Evolutionary conservation across 1,284 basidiomycete genomes (phyloP), one percentile per base, ranked within the genome.

Genomic region (Tilletia caries): DNA sequence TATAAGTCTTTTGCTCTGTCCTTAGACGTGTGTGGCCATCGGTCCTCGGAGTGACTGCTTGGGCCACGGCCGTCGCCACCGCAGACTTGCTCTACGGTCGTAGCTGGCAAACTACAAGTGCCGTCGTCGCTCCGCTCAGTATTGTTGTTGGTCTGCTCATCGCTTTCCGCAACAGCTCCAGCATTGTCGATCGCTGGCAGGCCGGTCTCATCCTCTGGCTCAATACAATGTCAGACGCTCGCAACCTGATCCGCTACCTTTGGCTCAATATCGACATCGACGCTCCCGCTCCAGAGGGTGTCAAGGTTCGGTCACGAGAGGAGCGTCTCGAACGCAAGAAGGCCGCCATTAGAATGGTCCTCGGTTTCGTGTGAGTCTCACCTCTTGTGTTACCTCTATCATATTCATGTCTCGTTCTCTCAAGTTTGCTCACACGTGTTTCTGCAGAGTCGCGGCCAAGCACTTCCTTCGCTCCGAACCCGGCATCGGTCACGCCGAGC

Each of bases 201-300:
- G 91, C 94, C 85, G 93, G 92, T 52, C 87, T 92, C 72, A 94
- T 92, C 83, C 88, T 90, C 67, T 95, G 93, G 83, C 83, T 82
- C 2, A 60, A 80, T 8, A 70, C 82, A 27, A 76, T 80, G 46
- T 75, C 78, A 3, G 83, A 88, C 85, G 87, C 88, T 32, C 87
- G 89, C 41, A 90, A 88, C 75, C 84, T 91, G 29, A 85, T 88
- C 10, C 86, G 89, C 43, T 86, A 89, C 71, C 86, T 94, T 68
- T 95, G 93, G 93, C 84, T 94, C 70, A 89, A 91, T 74, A 89
- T 91, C 67, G 87, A 78, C 54, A 25, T 68, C 34, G 50, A 72
- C 1, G 73, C 65, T 25, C 43, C 48, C 37, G 33, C 23, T 27
- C 3, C 12, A 23, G 50, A 37, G 20, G 58, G 58, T 15, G 58